These are phyloP conservation scores for Blastocrithidia nonstop DNA, from an alignment of 208 protist genomes.

Conservation along the genomic window DNA sequence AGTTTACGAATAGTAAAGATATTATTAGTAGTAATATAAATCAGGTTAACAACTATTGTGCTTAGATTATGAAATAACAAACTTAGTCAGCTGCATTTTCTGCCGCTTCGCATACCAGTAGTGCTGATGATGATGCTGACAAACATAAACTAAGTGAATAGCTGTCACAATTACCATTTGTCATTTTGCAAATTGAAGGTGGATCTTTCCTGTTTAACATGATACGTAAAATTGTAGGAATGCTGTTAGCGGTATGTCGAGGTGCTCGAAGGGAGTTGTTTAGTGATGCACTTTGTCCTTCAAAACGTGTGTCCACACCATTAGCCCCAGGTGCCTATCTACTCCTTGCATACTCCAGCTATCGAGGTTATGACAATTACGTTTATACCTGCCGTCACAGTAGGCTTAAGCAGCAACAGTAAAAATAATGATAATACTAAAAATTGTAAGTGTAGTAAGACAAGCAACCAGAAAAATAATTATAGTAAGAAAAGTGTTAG, in stretches of 20 bases:
- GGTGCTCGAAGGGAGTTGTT: slow-evolving; percentile 29
- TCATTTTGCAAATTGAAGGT: slow-evolving; percentile 74
- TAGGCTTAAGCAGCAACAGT: background rate
- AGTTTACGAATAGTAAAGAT: background rate
- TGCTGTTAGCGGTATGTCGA: slow-evolving; percentile 43
- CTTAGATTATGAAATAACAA: background rate
- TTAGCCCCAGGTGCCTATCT: slow-evolving; percentile 59
- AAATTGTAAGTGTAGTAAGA: background rate
- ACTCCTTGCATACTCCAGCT: slow-evolving; percentile 48
- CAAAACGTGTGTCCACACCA: slow-evolving; percentile 31
- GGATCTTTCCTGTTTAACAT: slow-evolving; percentile 80
- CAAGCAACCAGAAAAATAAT: too few relatives aligned
- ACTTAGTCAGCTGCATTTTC: too few relatives aligned
- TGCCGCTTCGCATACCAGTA: too few relatives aligned
- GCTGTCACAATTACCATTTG: slow-evolving; percentile 29
- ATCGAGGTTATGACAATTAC: slow-evolving; percentile 42
- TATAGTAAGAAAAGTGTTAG: too few relatives aligned
- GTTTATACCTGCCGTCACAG: too few relatives aligned
- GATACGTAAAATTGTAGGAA: slow-evolving; percentile 76
- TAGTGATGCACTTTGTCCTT: slow-evolving; percentile 27
- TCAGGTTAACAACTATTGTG: background rate
- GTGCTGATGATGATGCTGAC: too few relatives aligned
- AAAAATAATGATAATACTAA: background rate
- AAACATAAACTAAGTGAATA: too few relatives aligned
- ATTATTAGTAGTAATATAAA: background rate